Base-by-base conservation (phyloP, 345 rosid genomes). In the Rhizophora mangle region DNA sequence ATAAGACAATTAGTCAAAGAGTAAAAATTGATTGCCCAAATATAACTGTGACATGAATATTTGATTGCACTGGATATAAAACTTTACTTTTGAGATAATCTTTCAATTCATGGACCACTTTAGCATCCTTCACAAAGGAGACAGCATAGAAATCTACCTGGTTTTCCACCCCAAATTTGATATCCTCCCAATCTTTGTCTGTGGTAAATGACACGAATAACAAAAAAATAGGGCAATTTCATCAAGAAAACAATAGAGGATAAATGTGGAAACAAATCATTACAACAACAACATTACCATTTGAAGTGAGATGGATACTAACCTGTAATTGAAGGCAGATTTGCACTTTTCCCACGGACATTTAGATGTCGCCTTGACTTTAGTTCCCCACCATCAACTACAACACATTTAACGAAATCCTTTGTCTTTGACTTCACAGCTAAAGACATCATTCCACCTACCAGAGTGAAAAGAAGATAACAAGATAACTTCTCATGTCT, bases 111-210 rank as follows among this genome's bases (percentile, higher is more conserved):
- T 85, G 86, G 62, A 91, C 93, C 78, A 94, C 97, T 80, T 88
- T 75, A 74, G 96, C 98, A 84, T 94, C 98, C 79, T 94, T 94
- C 55, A 94, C 98, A 76, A 94, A 94, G 47, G 97, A 94, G 47
- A 94, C 98, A 9, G 98, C 98, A 72, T 91, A 94, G 73, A 87
- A 94, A 83, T 94, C 98, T 20, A 89, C 96, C 86, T 89, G 85
- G 79, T 91, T 91, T 73, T 91, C 98, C 77, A 94, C 96, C 67
- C 98, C 98, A 78, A 94, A 94, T 79, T 91, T 94, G 62, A 94
- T 94, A 78, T 94, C 98, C 79, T 89, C 98, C 97, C 98, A 91
- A 83, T 94, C 98, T 82, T 94, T 94, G 64, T 94, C 98, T 94
- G 87, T 66, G 52, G 68, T 61, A 64, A 60, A 63, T 47, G 62